Evolutionary conservation across 805 yeast species (phyloP).

Genomic region (Suhomyces emberorum): DNA sequence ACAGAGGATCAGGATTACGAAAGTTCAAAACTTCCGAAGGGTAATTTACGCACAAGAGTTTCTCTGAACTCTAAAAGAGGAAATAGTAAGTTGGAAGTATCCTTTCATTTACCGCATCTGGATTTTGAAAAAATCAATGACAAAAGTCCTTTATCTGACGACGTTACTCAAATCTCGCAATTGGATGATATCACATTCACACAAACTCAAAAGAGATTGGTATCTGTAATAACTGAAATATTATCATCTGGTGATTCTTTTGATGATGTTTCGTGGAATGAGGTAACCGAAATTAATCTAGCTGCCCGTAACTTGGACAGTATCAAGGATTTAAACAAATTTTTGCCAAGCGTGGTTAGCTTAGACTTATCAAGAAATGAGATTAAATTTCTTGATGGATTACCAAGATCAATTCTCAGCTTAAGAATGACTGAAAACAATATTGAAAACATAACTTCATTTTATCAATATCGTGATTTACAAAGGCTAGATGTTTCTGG

Average conservation of each 20-base stretch:
- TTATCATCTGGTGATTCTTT: slow-evolving; percentile 31
- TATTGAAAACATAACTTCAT: slow-evolving; percentile 41
- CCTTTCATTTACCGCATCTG: slow-evolving; percentile 37
- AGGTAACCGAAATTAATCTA: slow-evolving; percentile 35
- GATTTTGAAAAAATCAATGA: slow-evolving; percentile 10
- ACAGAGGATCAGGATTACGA: slow-evolving; percentile 9
- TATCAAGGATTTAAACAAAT: slow-evolving; percentile 40
- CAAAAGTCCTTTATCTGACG: slow-evolving; percentile 15
- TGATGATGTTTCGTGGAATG: slow-evolving; percentile 41
- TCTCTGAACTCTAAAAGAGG: slow-evolving; percentile 6
- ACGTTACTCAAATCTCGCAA: slow-evolving; percentile 43
- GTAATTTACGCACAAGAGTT: background rate
- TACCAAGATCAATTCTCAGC: slow-evolving; percentile 38
- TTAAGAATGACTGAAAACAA: slow-evolving; percentile 38
- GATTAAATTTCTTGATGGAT: slow-evolving; percentile 43
- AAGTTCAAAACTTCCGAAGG: background rate
- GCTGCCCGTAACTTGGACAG: slow-evolving; percentile 33
- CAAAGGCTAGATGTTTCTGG: slow-evolving; percentile 40
- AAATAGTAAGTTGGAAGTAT: slow-evolving; percentile 32
- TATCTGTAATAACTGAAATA: slow-evolving; percentile 43
- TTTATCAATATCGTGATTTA: slow-evolving; percentile 36
- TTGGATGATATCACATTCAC: slow-evolving; percentile 46
- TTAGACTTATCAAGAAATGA: slow-evolving; percentile 43
- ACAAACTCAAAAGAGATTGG: slow-evolving; percentile 42
- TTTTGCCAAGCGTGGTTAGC: slow-evolving; percentile 42